These are phyloP conservation scores for Tuctoria greenei DNA, from an alignment of 176 grass and related monocot genomes.

Conservation along the genomic window DNA sequence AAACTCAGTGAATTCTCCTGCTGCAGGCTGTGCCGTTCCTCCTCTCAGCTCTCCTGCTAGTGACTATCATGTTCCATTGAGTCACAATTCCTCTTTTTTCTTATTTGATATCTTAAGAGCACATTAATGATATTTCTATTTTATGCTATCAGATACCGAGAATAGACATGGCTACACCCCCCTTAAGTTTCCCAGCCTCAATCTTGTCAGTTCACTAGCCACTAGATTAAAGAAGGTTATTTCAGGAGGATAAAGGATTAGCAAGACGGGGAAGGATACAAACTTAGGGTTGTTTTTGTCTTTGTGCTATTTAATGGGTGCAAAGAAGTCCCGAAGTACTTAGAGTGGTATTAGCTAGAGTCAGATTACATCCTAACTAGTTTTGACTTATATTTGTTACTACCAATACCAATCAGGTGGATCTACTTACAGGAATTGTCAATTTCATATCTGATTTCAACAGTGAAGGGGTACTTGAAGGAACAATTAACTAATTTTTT, in stretches of 20 bases:
- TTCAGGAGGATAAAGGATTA: background rate
- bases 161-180: background rate
- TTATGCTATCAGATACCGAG: background rate
- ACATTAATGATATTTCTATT: background rate
- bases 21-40: background rate
- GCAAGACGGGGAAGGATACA: background rate
- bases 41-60: background rate
- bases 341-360: background rate
- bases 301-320: background rate
- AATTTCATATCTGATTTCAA: slow-evolving; percentile 16
- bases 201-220: background rate
- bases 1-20: background rate
- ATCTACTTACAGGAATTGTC: background rate
- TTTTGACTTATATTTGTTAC: background rate
- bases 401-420: slow-evolving; percentile 1
- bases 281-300: background rate
- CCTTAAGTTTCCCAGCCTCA: background rate
- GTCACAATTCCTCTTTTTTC: background rate
- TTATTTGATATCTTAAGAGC: background rate
- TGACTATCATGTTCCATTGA: background rate
- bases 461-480: slow-evolving; percentile 1
- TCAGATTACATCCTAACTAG: background rate
- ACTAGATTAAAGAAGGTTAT: background rate
- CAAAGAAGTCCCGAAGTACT: background rate
- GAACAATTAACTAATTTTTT: slow-evolving; percentile 16